phyloP scores from a whole-genome alignment of 805 yeast species.

The Teunomyces barrocoloradensis region DNA sequence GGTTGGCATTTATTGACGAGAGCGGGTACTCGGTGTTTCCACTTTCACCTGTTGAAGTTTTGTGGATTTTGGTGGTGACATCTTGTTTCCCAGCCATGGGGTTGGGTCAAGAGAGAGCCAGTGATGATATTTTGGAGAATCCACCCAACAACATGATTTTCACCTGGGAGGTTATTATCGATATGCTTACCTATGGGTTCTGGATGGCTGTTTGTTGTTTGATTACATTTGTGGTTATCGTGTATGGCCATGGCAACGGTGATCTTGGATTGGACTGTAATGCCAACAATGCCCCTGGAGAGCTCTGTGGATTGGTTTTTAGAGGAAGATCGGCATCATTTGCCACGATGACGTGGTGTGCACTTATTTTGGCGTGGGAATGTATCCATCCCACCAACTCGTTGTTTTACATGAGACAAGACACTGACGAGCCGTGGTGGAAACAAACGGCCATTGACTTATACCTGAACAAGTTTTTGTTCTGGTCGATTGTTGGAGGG shows the following conservation, averaged over 20 bases:
- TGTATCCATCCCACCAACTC: constrained; percentile 71
- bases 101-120: constrained; percentile 65
- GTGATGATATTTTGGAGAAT: constrained; percentile 58
- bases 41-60: constrained; percentile 69
- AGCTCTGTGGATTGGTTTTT: constrained; percentile 60
- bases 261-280: constrained; percentile 67
- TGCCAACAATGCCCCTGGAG: constrained; percentile 32
- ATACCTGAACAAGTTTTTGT: constrained; percentile 72
- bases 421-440: constrained; percentile 51
- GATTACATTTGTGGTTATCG: constrained; percentile 59
- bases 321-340: constrained; percentile 75
- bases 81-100: constrained; percentile 87
- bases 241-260: constrained; percentile 68
- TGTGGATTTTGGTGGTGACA: constrained; percentile 77
- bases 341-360: constrained; percentile 84
- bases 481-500: constrained; percentile 78
- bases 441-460: constrained; percentile 62
- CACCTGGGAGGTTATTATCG: constrained; percentile 63
- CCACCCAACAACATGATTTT: constrained; percentile 67
- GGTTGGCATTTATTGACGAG: constrained; percentile 65
- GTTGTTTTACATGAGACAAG: constrained; percentile 68
- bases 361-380: constrained; percentile 80
- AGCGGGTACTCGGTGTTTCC: constrained; percentile 76
- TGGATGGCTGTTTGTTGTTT: constrained; percentile 72
- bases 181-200: constrained; percentile 71